Conservation (phyloP, 192 early-diverging fungal species). For the Linnemannia hyalina region DNA sequence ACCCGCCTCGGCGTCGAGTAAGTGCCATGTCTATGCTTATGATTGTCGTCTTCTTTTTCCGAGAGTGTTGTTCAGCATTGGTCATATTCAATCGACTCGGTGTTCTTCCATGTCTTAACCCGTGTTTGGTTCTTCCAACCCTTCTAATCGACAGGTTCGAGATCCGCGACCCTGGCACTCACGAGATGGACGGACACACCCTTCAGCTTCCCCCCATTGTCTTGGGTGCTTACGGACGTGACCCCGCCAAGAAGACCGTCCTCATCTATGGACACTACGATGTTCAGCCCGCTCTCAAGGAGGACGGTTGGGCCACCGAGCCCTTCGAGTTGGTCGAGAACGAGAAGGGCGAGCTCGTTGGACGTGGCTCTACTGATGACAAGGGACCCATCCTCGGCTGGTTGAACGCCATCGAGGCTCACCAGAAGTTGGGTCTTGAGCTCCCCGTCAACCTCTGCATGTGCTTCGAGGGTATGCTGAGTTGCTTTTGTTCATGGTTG, state of each 20-base stretch:
- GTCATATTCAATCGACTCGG: background rate
- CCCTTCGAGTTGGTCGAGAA: slow-evolving; percentile 92
- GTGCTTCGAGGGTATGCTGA: slow-evolving; percentile 94
- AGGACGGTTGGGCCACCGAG: slow-evolving; percentile 93
- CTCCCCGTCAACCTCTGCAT: slow-evolving; percentile 96
- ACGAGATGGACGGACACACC: slow-evolving; percentile 81
- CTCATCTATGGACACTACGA: slow-evolving; percentile 99
- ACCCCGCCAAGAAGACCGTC: slow-evolving; percentile 95
- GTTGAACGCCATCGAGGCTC: slow-evolving; percentile 95
- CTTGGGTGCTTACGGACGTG: slow-evolving; percentile 90
- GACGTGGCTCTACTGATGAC: slow-evolving; percentile 96
- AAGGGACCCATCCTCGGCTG: slow-evolving; percentile 98
- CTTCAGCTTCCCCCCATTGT: slow-evolving; percentile 93
- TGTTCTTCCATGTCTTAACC: background rate
- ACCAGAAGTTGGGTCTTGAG: slow-evolving; percentile 91
- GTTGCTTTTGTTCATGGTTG: background rate
- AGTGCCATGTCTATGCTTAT: slow-evolving; percentile 28
- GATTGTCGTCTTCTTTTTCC: background rate
- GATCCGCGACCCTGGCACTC: slow-evolving; percentile 83
- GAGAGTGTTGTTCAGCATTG: too few relatives aligned
- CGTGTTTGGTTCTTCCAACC: background rate
- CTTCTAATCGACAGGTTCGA: slow-evolving; percentile 54
- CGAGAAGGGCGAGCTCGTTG: slow-evolving; percentile 85
- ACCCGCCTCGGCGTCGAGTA: slow-evolving; percentile 74
- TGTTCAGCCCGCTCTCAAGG: slow-evolving; percentile 92